These are phyloP conservation scores for Obba rivulosa DNA, from an alignment of 768 basidiomycete species.

Conservation along the genomic window DNA sequence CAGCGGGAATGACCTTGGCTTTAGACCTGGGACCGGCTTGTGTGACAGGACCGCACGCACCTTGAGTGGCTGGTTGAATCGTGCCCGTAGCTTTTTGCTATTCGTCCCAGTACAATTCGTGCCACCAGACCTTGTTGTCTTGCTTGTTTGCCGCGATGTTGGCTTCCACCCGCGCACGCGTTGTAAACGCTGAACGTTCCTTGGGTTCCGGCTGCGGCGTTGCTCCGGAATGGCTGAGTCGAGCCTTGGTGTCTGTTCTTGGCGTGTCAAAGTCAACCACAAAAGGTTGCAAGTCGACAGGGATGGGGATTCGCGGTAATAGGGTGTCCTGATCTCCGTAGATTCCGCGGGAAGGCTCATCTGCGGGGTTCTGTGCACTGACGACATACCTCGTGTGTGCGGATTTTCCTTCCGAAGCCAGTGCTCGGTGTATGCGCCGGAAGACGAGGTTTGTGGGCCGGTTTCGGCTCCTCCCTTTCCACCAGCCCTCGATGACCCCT, in stretches of 20 bases:
- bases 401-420: slow-evolving; percentile 17
- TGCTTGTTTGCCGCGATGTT: neutral
- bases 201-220: neutral
- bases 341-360: slow-evolving; percentile 17
- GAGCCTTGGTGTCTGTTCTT: neutral
- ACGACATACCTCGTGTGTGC: neutral
- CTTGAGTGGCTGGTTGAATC: slow-evolving; percentile 6
- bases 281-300: slow-evolving; percentile 7
- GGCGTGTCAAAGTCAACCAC: slow-evolving; percentile 5
- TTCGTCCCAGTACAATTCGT: neutral
- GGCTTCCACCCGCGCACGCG: neutral
- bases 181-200: neutral
- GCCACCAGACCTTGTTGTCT: neutral
- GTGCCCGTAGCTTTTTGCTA: neutral
- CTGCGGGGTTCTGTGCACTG: slow-evolving; percentile 4
- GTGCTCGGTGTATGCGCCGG: slow-evolving; percentile 20
- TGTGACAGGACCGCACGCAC: neutral
- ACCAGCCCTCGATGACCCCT: slow-evolving; percentile 34
- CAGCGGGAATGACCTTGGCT: neutral
- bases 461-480: slow-evolving; percentile 27
- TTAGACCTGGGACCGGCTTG: neutral
- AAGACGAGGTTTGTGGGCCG: slow-evolving; percentile 24
- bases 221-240: neutral
- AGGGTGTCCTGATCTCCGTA: slow-evolving; percentile 5
- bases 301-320: slow-evolving; percentile 10